Evolutionary conservation across 495 filamentous ascomycete genomes (phyloP).

Genomic region (Oleoguttula mirabilis): DNA sequence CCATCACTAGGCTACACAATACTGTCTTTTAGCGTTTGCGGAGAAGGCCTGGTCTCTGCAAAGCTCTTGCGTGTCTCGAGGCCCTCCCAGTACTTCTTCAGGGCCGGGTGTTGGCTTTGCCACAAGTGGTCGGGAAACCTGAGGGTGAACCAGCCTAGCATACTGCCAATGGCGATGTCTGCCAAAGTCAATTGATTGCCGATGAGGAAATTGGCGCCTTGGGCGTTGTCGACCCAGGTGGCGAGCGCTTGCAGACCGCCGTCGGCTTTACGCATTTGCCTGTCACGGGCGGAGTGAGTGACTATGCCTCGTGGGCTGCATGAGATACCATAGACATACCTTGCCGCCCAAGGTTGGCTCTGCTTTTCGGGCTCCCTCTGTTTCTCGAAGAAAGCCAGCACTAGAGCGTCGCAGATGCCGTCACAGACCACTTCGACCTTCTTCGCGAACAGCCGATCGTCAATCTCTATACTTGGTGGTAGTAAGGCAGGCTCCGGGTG

Average conservation of each 20-base stretch:
- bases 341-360: slow-evolving; percentile 19
- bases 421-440: slow-evolving; percentile 22
- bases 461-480: slow-evolving; percentile 9
- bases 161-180: slow-evolving; percentile 11
- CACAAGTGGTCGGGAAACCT: slow-evolving; percentile 15
- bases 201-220: slow-evolving; percentile 8
- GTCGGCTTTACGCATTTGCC: slow-evolving; percentile 20
- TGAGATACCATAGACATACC: too few relatives aligned
- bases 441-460: slow-evolving; percentile 17
- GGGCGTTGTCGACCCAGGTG: slow-evolving; percentile 7
- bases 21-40: slow-evolving; percentile 17
- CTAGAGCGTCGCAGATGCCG: slow-evolving; percentile 22
- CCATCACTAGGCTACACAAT: slow-evolving; percentile 17
- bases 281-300: too few relatives aligned
- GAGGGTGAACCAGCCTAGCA: slow-evolving; percentile 14
- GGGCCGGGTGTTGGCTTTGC: slow-evolving; percentile 8
- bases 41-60: slow-evolving; percentile 8
- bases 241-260: slow-evolving; percentile 14
- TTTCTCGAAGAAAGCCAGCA: slow-evolving; percentile 22
- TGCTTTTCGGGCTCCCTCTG: slow-evolving; percentile 14
- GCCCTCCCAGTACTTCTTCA: slow-evolving; percentile 13
- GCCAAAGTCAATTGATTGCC: slow-evolving; percentile 13
- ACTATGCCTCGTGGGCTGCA: too few relatives aligned
- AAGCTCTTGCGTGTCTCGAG: slow-evolving; percentile 11
- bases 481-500: slow-evolving; percentile 16